Evolutionary conservation across 371 early-diverging fungal genomes (phyloP).

Genomic region (Saksenaea oblongispora): DNA sequence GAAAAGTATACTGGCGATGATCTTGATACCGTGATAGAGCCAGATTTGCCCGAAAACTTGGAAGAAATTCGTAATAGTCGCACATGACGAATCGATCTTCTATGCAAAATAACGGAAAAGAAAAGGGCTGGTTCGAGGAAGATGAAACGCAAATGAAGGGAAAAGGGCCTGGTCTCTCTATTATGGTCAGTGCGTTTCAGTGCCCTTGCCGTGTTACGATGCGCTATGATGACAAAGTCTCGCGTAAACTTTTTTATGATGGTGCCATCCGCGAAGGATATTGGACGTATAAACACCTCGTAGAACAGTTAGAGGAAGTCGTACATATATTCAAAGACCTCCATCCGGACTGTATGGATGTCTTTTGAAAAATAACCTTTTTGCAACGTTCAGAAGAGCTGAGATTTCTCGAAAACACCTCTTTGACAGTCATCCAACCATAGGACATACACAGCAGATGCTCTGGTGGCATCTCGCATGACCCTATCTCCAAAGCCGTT

Average conservation of each 20-base stretch:
- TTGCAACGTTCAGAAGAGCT: no score
- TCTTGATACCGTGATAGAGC: no score
- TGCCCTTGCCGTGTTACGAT: conserved; percentile 14
- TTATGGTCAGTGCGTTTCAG: conserved; percentile 18
- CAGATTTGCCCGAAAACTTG: no score
- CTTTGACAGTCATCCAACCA: conserved; percentile 11
- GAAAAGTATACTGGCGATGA: no score
- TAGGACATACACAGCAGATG: neutral
- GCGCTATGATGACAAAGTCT: neutral
- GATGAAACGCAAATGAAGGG: neutral
- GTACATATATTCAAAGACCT: conserved; percentile 5
- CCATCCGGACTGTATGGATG: conserved; percentile 5
- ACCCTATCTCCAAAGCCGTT: no score
- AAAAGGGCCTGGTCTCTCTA: conserved; percentile 8
- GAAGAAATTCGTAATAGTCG: no score
- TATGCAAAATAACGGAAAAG: conserved; percentile 14
- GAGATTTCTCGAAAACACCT: no score
- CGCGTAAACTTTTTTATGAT: neutral
- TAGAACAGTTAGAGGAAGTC: conserved; percentile 10
- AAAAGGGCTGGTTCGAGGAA: neutral
- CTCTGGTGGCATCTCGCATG: conserved; percentile 1
- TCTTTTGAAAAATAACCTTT: no score
- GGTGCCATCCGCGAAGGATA: conserved; percentile 8
- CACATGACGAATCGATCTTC: conserved; percentile 13
- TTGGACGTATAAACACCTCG: conserved; percentile 4